Evolutionary conservation across 352 stramenopile genomes (phyloP).

Genomic region (Phytophthora fragariae): DNA sequence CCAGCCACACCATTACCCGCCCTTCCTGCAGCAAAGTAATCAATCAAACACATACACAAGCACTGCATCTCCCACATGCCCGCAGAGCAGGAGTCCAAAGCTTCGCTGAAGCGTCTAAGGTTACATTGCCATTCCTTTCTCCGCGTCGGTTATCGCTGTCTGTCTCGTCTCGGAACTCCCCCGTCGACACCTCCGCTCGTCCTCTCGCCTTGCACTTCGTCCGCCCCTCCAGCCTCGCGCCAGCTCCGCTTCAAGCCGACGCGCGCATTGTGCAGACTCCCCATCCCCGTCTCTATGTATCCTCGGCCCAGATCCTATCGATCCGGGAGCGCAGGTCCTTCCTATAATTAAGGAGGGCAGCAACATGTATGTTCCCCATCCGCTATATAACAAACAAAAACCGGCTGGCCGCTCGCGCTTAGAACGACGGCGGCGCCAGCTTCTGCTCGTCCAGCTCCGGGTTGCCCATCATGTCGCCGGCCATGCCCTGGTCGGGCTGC

Average conservation of each 20-base stretch:
- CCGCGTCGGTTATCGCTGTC: conserved; percentile 35
- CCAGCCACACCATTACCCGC: conserved; percentile 2
- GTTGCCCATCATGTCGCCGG: conserved; percentile 61
- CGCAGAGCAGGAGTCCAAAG: conserved; percentile 6
- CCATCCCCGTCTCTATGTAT: conserved; percentile 40
- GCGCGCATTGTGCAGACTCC: conserved; percentile 4
- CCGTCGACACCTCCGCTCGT: conserved; percentile 11
- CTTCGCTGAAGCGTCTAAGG: conserved; percentile 44
- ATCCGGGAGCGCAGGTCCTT: conserved; percentile 40
- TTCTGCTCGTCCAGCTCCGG: conserved; percentile 83
- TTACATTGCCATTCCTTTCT: conserved; percentile 46
- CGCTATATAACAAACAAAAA: conserved; percentile 33
- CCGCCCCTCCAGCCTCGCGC: conserved; percentile 7
- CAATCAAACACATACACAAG: conserved; percentile 8
- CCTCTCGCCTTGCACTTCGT: conserved; percentile 21
- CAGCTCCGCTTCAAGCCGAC: conserved; percentile 26
- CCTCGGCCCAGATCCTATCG: conserved; percentile 36
- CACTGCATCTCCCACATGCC: conserved; percentile 1
- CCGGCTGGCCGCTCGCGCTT: conserved; percentile 24
- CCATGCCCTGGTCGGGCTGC: conserved; percentile 54
- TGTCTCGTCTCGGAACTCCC: conserved; percentile 6
- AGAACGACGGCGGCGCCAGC: conserved; percentile 87
- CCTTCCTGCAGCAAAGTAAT: not conserved
- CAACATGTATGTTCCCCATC: conserved; percentile 34
- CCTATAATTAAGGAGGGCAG: conserved; percentile 54